Conservation (phyloP, 1,139 yeast species). For the Saccharomycopsis phalli region DNA sequence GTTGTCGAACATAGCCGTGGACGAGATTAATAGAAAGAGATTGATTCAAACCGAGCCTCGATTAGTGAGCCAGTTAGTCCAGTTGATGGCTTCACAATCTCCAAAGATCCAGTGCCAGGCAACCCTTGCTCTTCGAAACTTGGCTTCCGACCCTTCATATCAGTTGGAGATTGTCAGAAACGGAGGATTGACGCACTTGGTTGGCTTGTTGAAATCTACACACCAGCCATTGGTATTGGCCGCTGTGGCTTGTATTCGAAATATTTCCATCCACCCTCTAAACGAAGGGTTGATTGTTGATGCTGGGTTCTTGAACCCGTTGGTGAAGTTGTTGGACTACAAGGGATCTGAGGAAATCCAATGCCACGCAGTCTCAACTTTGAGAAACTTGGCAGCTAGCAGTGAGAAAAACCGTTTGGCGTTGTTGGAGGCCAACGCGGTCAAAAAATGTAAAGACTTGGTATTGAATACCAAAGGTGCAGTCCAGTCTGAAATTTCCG, state of each 20-base stretch:
- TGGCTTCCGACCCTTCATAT: slow-evolving; percentile 86
- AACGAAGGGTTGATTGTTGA: slow-evolving; percentile 93
- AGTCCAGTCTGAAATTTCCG: slow-evolving; percentile 93
- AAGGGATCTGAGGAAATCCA: slow-evolving; percentile 91
- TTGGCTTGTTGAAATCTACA: slow-evolving; percentile 75
- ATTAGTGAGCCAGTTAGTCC: slow-evolving; percentile 77
- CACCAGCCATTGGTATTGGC: slow-evolving; percentile 92
- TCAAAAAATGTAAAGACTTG: slow-evolving; percentile 82
- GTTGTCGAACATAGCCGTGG: slow-evolving; percentile 92
- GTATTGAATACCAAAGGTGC: slow-evolving; percentile 78
- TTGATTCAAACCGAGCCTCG: slow-evolving; percentile 92
- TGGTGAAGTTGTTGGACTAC: slow-evolving; percentile 76
- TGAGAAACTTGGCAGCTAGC: slow-evolving; percentile 92
- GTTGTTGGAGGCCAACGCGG: slow-evolving; percentile 91
- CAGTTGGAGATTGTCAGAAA: slow-evolving; percentile 94
- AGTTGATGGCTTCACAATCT: slow-evolving; percentile 83
- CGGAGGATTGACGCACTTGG: slow-evolving; percentile 90
- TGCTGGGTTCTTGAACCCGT: slow-evolving; percentile 88
- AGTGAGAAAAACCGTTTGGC: slow-evolving; percentile 89
- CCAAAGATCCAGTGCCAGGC: slow-evolving; percentile 98
- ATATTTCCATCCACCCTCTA: slow-evolving; percentile 91
- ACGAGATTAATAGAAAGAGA: slow-evolving; percentile 80
- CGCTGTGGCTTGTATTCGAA: slow-evolving; percentile 96
- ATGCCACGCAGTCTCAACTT: slow-evolving; percentile 94
- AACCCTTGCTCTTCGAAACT: slow-evolving; percentile 85